Percentiles rank a stretch among this genome's conserved stretches.
phyloP scores from a whole-genome alignment of 164 flowering plant genomes.

The Pachysandra terminalis region DNA sequence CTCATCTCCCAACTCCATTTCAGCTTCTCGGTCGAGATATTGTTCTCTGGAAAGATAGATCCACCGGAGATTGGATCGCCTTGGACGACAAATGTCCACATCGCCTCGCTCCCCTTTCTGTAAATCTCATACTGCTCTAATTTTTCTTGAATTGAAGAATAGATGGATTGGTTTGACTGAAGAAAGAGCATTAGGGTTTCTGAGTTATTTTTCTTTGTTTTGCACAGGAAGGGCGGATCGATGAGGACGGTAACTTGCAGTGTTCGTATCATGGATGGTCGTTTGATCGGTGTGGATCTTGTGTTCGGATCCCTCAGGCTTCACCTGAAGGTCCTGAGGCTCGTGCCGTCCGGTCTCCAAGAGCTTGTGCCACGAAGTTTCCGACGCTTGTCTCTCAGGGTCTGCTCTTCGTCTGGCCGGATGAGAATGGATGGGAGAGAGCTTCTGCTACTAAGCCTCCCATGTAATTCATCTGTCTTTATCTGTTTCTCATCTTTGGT shows the following conservation, averaged over 20 bases:
- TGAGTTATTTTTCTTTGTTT: slow-evolving; percentile 4
- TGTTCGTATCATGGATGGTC: slow-evolving; percentile 99
- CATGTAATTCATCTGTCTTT: slow-evolving; percentile 32
- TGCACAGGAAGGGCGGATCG: slow-evolving; percentile 83
- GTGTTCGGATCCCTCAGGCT: slow-evolving; percentile 82
- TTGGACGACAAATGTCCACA: slow-evolving; percentile 94
- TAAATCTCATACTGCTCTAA: slow-evolving; percentile 13
- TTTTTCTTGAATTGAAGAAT: too few relatives aligned
- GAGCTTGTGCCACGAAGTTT: slow-evolving; percentile 77
- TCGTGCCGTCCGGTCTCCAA: slow-evolving; percentile 65
- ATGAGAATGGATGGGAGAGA: slow-evolving; percentile 91
- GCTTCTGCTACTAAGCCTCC: slow-evolving; percentile 71
- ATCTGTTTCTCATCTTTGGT: neutral
- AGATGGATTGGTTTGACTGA: neutral
- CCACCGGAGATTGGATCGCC: slow-evolving; percentile 66
- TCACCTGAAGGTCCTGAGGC: slow-evolving; percentile 79
- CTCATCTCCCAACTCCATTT: slow-evolving; percentile 67
- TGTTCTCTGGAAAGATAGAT: slow-evolving; percentile 78
- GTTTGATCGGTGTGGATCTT: slow-evolving; percentile 75
- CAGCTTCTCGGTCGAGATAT: slow-evolving; percentile 90
- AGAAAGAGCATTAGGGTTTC: neutral
- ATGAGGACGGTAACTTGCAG: slow-evolving; percentile 85
- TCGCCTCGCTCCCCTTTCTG: slow-evolving; percentile 94
- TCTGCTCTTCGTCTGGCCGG: slow-evolving; percentile 97
- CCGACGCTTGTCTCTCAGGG: slow-evolving; percentile 96